These are phyloP conservation scores for Salvia sclarea DNA, from an alignment of 305 asterid genomes.

Conservation along the genomic window DNA sequence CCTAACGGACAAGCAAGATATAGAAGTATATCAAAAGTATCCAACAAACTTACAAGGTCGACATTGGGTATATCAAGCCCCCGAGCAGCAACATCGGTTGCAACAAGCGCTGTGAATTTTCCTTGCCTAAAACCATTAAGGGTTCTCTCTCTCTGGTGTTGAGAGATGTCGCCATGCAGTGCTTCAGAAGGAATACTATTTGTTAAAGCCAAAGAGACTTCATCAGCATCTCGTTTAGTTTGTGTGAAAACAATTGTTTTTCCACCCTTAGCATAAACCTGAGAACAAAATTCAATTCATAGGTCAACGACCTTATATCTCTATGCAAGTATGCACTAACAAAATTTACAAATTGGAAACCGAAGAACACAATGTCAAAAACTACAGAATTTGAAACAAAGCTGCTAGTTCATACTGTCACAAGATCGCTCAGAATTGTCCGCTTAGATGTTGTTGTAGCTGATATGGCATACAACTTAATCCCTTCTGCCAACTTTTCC, in stretches of 20 bases:
- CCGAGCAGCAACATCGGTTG: slow-evolving; percentile 85
- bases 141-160: slow-evolving; percentile 96
- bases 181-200: slow-evolving; percentile 89
- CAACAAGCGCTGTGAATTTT: slow-evolving; percentile 87
- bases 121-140: slow-evolving; percentile 91
- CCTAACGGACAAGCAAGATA: neutral
- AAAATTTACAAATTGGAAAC: slow-evolving; percentile 13
- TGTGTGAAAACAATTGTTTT: slow-evolving; percentile 93
- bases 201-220: slow-evolving; percentile 71
- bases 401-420: slow-evolving; percentile 55
- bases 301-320: slow-evolving; percentile 19
- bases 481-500: slow-evolving; percentile 96
- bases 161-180: slow-evolving; percentile 94
- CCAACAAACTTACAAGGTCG: slow-evolving; percentile 75
- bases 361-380: slow-evolving; percentile 7
- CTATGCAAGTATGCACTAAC: neutral
- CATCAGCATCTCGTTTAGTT: slow-evolving; percentile 97
- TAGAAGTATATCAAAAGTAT: slow-evolving; percentile 7
- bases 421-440: slow-evolving; percentile 80
- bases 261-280: slow-evolving; percentile 98
- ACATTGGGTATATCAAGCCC: slow-evolving; percentile 98
- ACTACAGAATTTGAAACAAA: slow-evolving; percentile 5
- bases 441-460: slow-evolving; percentile 74
- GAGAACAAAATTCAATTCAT: slow-evolving; percentile 13
- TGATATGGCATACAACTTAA: slow-evolving; percentile 81